phyloP scores from a whole-genome alignment of 2,329 filamentous ascomycete genomes.

The Colletotrichum noveboracense region DNA sequence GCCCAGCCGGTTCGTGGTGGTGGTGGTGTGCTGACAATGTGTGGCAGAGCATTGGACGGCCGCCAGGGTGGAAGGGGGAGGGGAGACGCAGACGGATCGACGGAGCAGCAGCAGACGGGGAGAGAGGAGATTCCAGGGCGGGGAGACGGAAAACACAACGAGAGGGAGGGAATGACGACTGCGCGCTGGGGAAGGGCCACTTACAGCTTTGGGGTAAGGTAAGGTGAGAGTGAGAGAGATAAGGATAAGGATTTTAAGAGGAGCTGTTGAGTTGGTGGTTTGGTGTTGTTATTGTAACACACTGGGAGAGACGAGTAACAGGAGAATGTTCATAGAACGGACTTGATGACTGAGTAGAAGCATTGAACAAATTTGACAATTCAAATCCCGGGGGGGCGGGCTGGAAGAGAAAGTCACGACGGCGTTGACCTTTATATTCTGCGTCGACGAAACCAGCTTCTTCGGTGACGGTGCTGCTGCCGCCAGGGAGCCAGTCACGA shows the following conservation, averaged over 20 bases:
- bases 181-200: background rate
- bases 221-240: background rate
- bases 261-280: background rate
- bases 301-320: background rate
- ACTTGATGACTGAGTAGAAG: slow-evolving; percentile 4
- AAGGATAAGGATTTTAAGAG: slow-evolving; percentile 5
- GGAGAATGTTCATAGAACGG: background rate
- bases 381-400: background rate
- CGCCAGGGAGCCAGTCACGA: slow-evolving; percentile 19
- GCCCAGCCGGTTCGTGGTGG: background rate
- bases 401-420: slow-evolving; percentile 1
- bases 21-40: slow-evolving; percentile 17
- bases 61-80: background rate
- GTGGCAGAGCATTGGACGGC: slow-evolving; percentile 8
- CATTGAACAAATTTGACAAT: slow-evolving; percentile 18
- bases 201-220: slow-evolving; percentile 6
- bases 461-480: slow-evolving; percentile 16
- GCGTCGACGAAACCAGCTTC: slow-evolving; percentile 20
- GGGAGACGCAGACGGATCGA: background rate
- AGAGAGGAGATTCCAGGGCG: background rate
- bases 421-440: slow-evolving; percentile 20
- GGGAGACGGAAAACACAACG: background rate
- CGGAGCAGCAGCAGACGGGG: background rate
- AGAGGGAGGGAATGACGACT: background rate
- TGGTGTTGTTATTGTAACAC: slow-evolving; percentile 12